phyloP scores from a whole-genome alignment of 768 basidiomycete genomes.

The Lactarius deliciosus region DNA sequence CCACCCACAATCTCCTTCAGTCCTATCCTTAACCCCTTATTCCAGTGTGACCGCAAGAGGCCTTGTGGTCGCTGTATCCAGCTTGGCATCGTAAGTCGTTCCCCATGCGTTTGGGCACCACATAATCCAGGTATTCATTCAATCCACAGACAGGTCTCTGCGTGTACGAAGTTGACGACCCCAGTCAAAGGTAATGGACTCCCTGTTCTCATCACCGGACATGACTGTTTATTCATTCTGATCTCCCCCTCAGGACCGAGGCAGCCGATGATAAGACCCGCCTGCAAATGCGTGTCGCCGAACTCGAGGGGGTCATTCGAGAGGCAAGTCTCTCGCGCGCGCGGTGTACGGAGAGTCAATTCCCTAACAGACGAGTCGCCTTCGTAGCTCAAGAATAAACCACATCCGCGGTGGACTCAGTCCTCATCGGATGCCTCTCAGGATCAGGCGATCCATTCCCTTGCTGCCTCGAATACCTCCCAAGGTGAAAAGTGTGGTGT shows the following conservation, averaged over 20 bases:
- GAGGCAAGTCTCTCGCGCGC: slow-evolving; percentile 46
- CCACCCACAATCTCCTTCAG: neutral
- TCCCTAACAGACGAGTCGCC: neutral
- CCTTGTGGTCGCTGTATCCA: slow-evolving; percentile 49
- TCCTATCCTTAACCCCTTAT: neutral
- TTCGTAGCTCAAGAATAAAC: slow-evolving; percentile 65
- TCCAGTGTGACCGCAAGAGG: slow-evolving; percentile 49
- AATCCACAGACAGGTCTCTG: slow-evolving; percentile 66
- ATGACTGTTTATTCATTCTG: neutral
- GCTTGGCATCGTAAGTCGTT: slow-evolving; percentile 40
- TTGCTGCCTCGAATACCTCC: neutral
- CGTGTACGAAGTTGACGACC: slow-evolving; percentile 82
- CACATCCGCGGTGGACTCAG: slow-evolving; percentile 61
- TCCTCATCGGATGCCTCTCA: slow-evolving; percentile 8
- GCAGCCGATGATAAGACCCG: slow-evolving; percentile 61
- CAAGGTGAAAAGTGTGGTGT: neutral
- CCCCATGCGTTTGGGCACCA: too few relatives aligned
- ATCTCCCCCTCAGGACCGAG: slow-evolving; percentile 29
- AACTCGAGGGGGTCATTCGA: slow-evolving; percentile 78
- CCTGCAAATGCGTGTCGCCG: slow-evolving; percentile 72
- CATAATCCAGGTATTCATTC: neutral
- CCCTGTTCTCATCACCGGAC: slow-evolving; percentile 23
- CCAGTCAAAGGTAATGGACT: slow-evolving; percentile 49
- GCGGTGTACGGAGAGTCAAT: neutral
- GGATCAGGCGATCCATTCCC: neutral